Evolutionary conservation across 495 filamentous ascomycete species (phyloP).

Genomic region (Usnea hakonensis): DNA sequence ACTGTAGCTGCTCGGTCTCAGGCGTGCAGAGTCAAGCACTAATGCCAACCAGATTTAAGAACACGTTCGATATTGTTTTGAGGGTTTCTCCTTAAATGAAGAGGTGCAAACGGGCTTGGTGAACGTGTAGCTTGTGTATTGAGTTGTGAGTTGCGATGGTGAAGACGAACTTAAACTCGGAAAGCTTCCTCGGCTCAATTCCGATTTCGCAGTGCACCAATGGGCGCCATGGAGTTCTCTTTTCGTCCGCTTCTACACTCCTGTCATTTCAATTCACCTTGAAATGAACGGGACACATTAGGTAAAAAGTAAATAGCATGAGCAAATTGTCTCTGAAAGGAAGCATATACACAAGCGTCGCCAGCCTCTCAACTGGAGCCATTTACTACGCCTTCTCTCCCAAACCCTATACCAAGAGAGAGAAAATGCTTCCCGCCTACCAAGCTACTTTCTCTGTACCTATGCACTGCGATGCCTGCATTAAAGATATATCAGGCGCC

Average conservation of each 20-base stretch:
- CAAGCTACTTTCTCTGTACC: constrained; percentile 76
- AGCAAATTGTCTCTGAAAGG: constrained; percentile 16
- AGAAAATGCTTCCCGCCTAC: constrained; percentile 20
- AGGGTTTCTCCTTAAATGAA: neutral
- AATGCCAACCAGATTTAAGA: neutral
- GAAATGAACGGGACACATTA: too few species aligned
- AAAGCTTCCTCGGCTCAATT: constrained; percentile 3
- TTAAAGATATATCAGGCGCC: constrained; percentile 71
- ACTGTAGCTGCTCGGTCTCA: neutral
- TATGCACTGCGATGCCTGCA: constrained; percentile 80
- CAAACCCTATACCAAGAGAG: neutral
- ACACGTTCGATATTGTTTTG: neutral
- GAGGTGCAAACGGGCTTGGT: neutral
- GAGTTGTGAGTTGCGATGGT: neutral
- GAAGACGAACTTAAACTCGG: neutral
- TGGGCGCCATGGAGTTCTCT: neutral
- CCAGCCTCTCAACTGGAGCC: constrained; percentile 12
- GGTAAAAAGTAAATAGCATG: constrained; percentile 19
- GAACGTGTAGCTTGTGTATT: neutral
- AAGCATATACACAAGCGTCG: constrained; percentile 16
- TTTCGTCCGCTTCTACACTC: neutral
- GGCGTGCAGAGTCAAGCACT: neutral
- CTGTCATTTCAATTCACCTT: neutral
- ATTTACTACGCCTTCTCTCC: constrained; percentile 9
- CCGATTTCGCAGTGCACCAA: constrained; percentile 14